phyloP scores from a whole-genome alignment of 352 stramenopile genomes.

The Aphanomyces invadans region DNA sequence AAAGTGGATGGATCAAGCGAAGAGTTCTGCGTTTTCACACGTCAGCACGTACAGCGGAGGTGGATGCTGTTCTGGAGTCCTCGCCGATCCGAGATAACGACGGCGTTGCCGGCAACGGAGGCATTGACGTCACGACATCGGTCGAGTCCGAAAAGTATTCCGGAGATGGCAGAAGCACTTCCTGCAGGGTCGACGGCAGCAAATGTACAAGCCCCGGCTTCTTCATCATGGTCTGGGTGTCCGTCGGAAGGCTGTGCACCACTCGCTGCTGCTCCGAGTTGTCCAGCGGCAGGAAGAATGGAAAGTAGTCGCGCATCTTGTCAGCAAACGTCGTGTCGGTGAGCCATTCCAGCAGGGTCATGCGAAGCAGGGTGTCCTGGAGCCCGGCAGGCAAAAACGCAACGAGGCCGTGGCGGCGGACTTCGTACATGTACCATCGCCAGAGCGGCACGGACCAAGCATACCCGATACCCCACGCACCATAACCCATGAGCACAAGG shows the following conservation, averaged over 20 bases:
- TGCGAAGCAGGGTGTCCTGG: conserved; percentile 58
- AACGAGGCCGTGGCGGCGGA: conserved; percentile 46
- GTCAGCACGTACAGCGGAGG: conserved; percentile 17
- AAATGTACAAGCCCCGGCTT: conserved; percentile 58
- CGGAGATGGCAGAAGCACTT: conserved; percentile 36
- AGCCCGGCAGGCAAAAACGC: conserved; percentile 47
- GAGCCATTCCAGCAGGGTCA: conserved; percentile 75
- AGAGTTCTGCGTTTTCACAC: no score
- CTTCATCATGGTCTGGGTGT: conserved; percentile 63
- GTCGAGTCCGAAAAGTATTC: conserved; percentile 19
- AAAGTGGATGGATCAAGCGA: no score
- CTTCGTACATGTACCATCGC: conserved; percentile 67
- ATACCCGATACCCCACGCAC: conserved; percentile 54
- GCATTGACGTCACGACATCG: neutral
- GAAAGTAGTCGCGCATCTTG: conserved; percentile 56
- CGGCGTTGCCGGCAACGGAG: conserved; percentile 24
- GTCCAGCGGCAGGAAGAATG: conserved; percentile 67
- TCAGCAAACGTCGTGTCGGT: conserved; percentile 68
- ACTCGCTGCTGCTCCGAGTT: conserved; percentile 56
- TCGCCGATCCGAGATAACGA: neutral
- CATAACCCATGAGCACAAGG: conserved; percentile 55
- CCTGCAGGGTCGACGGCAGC: conserved; percentile 51
- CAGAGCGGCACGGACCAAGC: conserved; percentile 70
- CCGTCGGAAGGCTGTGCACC: conserved; percentile 57
- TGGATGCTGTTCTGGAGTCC: conserved; percentile 3